Percentiles rank a stretch among this genome's conserved stretches.
These are phyloP conservation scores for Penicillium maclennaniae DNA, from an alignment of 495 filamentous ascomycete genomes.

Conservation along the genomic window DNA sequence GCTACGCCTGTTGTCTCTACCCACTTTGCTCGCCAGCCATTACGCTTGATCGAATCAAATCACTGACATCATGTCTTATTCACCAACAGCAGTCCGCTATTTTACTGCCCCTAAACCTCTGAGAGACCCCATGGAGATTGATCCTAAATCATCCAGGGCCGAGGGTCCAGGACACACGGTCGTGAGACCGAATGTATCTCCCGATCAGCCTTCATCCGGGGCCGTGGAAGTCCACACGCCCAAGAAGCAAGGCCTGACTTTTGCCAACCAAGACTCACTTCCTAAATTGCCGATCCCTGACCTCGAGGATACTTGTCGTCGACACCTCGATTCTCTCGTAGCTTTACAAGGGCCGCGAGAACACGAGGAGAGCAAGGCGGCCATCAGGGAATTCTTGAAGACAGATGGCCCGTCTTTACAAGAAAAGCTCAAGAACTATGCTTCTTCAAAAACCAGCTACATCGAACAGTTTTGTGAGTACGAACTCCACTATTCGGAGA, in stretches of 20 bases:
- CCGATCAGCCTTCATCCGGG: slow-evolving; percentile 9
- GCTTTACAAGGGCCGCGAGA: slow-evolving; percentile 79
- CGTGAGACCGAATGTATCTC: slow-evolving; percentile 20
- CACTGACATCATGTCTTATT: slow-evolving; percentile 51
- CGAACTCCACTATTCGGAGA: neutral
- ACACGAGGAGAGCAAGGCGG: slow-evolving; percentile 74
- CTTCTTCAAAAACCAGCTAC: slow-evolving; percentile 88
- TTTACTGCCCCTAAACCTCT: slow-evolving; percentile 71
- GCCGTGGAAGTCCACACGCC: slow-evolving; percentile 15
- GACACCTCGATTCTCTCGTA: slow-evolving; percentile 74
- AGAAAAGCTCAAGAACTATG: slow-evolving; percentile 87
- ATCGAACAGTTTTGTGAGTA: slow-evolving; percentile 97
- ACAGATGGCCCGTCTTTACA: slow-evolving; percentile 82
- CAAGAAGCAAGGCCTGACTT: slow-evolving; percentile 60
- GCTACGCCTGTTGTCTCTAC: slow-evolving; percentile 74
- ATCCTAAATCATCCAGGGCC: slow-evolving; percentile 24
- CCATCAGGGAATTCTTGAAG: slow-evolving; percentile 81
- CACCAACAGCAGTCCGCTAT: slow-evolving; percentile 40
- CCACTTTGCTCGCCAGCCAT: slow-evolving; percentile 68
- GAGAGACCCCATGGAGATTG: slow-evolving; percentile 33
- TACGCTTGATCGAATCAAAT: slow-evolving; percentile 53
- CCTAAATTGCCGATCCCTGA: slow-evolving; percentile 93
- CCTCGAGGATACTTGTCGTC: slow-evolving; percentile 74
- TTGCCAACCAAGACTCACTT: slow-evolving; percentile 80
- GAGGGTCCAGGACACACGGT: slow-evolving; percentile 35